Base-by-base conservation (phyloP, 108 stramenopile species). In the Seminavis robusta region DNA sequence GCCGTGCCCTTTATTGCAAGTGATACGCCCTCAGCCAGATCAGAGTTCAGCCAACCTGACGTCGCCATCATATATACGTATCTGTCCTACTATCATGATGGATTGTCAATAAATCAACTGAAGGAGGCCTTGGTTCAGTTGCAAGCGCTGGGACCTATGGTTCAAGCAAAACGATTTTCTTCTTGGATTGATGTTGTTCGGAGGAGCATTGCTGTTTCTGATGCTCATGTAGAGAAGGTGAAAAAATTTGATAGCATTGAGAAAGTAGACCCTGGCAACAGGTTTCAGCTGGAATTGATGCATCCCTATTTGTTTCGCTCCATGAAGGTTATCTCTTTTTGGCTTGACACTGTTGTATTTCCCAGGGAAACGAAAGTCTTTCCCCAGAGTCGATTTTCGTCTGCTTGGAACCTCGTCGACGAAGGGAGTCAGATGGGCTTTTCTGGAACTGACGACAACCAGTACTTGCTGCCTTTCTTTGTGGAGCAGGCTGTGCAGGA, bases 1-100 rank as follows among this genome's bases (percentile, higher is more conserved):
- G 71, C 66, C 5, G 49, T 80, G 1, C 79, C 79, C 19, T 76
- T 76, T 42, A 65, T 59, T 21, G 68, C 41, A 27, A 69, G 63
- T 23, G 73, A 76, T 33, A 69, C 75, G 0, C 79, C 79, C 10
- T 39, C 69, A 24, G 42, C 52, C 20, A 40, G 80, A 17, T 33
- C 56, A 28, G 80, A 81, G 48, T 81, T 69, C 58, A 61, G 63
- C 25, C 74, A 81, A 46, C 80, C 80, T 20, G 74, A 69, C 53
- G 42, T 58, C 33, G 67, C 80, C 11, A 57, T 81, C 31, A 50
- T 52, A 4, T 51, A 77, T 16, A 77, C 75, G 30, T 47, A 64
- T 27, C 47, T 73, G 29, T 62, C 80, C 1, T 81, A 81, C 44
- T 81, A 77, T 40, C 32, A 66, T 44, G 68, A 70, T 51, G 75